Base-by-base conservation (phyloP, 495 filamentous ascomycete species). In the Penicillium pulvis region DNA sequence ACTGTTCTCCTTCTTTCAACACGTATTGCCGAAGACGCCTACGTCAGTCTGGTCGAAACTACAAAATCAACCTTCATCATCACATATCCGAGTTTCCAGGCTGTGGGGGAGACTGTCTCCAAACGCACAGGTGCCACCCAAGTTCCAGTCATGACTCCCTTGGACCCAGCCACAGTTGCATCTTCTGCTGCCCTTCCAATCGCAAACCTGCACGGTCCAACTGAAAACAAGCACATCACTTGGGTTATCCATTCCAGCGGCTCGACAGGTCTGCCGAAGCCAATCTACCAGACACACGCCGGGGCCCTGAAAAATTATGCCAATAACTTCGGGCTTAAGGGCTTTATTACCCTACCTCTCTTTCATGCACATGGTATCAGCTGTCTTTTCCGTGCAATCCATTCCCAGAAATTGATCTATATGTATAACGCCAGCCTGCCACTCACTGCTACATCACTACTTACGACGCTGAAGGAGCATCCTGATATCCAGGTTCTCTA, bases 321-420 rank as follows among this genome's bases (percentile, higher is more conserved):
- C 23, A 71, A 72, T 26, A 75, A 73, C 51, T 73, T 61, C 57
- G 63, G 63, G 0, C 48, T 80, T 6, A 71, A 69, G 23, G 76
- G 78, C 0, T 83, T 85, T 54, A 75, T 77, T 51, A 80, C 81
- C 0, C 65, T 84, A 4, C 83, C 82, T 6, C 71, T 83, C 31
- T 85, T 76, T 43, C 82, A 85, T 33, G 75, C 72, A 14, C 76
- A 82, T 65, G 80, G 78, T 2, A 67, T 85, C 48, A 78, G 72
- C 36, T 76, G 72, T 57, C 61, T 82, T 11, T 81, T 81, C 55
- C 71, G 80, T 4, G 75, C 79, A 12, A 61, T 83, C 31, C 66
- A 75, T 51, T 63, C 72, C 1, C 44, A 69, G 24, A 73, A 77
- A 39, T 24, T 69, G 24, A 76, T 80, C 42, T 74, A 78, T 50